These are phyloP conservation scores for Rhododendron henanense DNA, from an alignment of 148 eudicot species.

Conservation along the genomic window DNA sequence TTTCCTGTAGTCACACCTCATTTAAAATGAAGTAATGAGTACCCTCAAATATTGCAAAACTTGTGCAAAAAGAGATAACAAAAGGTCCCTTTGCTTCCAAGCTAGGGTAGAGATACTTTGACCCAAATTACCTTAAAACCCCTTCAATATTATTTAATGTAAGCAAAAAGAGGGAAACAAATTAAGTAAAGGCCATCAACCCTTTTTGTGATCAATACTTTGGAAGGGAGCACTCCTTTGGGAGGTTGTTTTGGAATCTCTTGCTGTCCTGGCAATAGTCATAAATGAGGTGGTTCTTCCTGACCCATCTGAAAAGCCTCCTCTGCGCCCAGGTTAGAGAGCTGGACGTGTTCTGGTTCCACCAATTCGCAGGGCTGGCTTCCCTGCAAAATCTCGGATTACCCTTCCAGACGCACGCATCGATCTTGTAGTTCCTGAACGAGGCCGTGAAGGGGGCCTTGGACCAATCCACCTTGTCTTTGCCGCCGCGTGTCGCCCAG, in stretches of 20 bases:
- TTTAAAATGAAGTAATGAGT: too few species aligned
- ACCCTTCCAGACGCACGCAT: conserved; percentile 81
- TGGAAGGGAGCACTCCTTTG: conserved; percentile 69
- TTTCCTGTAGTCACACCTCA: too few species aligned
- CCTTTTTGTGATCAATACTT: conserved; percentile 33
- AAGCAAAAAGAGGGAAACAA: not conserved
- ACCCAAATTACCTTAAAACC: not conserved
- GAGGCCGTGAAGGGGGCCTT: conserved; percentile 61
- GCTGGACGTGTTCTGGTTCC: conserved; percentile 47
- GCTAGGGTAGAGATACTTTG: not conserved
- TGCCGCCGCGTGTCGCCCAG: conserved; percentile 90
- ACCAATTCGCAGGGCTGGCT: conserved; percentile 53
- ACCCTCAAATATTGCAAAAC: too few species aligned
- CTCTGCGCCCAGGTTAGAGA: conserved; percentile 53
- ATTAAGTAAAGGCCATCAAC: not conserved
- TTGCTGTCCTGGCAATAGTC: conserved; percentile 75
- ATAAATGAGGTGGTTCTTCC: conserved; percentile 60
- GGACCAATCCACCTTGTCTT: conserved; percentile 73
- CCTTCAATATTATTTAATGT: not conserved
- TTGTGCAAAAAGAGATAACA: not conserved
- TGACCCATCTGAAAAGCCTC: conserved; percentile 67
- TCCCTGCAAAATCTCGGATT: conserved; percentile 43
- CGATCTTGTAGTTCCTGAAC: conserved; percentile 53
- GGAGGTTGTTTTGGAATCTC: conserved; percentile 59
- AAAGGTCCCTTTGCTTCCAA: not conserved